Evolutionary conservation across 2,329 filamentous ascomycete species (phyloP).

Genomic region (Mycocentrospora acerina): DNA sequence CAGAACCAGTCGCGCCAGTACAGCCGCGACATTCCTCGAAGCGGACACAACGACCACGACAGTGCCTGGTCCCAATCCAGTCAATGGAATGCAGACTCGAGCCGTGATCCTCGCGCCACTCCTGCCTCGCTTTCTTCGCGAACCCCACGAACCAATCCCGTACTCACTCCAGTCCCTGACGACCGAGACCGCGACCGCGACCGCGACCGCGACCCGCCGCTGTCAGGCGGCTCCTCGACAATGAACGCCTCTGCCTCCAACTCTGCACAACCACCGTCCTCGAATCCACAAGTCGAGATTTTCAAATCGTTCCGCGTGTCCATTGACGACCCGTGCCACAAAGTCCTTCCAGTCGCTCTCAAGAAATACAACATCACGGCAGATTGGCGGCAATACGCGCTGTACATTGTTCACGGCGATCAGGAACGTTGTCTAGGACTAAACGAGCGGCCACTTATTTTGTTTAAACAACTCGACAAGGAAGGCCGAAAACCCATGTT

Average conservation of each 20-base stretch:
- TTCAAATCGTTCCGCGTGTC: constrained; percentile 99
- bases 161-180: constrained; percentile 32
- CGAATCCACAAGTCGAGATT: constrained; percentile 73
- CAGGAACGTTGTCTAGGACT: constrained; percentile 90
- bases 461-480: constrained; percentile 96
- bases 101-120: constrained; percentile 35
- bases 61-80: constrained; percentile 31
- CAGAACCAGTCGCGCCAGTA: constrained; percentile 35
- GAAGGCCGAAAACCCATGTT: constrained; percentile 99
- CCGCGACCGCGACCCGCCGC: constrained; percentile 36
- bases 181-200: too few species aligned
- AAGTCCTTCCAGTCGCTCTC: constrained; percentile 90
- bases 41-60: constrained; percentile 34
- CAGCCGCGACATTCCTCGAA: constrained; percentile 34
- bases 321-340: constrained; percentile 97
- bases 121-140: constrained; percentile 34
- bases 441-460: constrained; percentile 88
- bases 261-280: constrained; percentile 28
- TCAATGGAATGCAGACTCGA: constrained; percentile 33
- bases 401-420: constrained; percentile 99
- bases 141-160: constrained; percentile 31
- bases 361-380: constrained; percentile 99
- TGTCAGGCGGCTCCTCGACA: constrained; percentile 36
- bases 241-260: constrained; percentile 26
- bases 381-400: constrained; percentile 93